phyloP scores from a whole-genome alignment of 805 yeast genomes.

The Blastobotrys peoriensis region DNA sequence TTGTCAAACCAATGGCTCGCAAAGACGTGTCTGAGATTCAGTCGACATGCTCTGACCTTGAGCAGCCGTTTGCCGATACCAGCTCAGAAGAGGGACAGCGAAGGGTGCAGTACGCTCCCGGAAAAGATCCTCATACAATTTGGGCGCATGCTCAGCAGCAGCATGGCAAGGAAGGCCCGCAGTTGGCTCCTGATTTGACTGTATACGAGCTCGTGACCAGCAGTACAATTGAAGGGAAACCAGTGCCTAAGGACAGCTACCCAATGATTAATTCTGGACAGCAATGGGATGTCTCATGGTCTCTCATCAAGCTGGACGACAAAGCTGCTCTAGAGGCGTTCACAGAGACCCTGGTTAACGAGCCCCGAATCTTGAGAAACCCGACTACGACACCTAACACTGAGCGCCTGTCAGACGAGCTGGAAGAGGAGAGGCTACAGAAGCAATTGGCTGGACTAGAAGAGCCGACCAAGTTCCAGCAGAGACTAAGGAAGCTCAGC shows the following conservation, averaged over 20 bases:
- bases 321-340: too few species aligned
- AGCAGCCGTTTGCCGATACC: constrained; percentile 7
- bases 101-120: constrained; percentile 2
- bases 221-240: constrained; percentile 19
- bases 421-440: constrained; percentile 20
- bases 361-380: constrained; percentile 20
- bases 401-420: constrained; percentile 20
- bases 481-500: constrained; percentile 27
- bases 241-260: constrained; percentile 23
- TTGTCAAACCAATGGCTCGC: constrained; percentile 27
- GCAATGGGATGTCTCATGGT: constrained; percentile 32
- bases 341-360: too few species aligned
- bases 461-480: constrained; percentile 24
- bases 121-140: constrained; percentile 18
- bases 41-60: constrained; percentile 4
- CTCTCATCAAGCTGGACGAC: constrained; percentile 24
- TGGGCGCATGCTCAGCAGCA: constrained; percentile 11
- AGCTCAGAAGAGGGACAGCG: not conserved
- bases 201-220: constrained; percentile 19
- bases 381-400: constrained; percentile 25
- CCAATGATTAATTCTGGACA: constrained; percentile 11
- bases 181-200: constrained; percentile 18
- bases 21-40: constrained; percentile 21
- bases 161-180: not conserved
- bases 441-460: constrained; percentile 21